Evolutionary conservation across 2,329 filamentous ascomycete genomes (phyloP), one percentile per base, ranked within the genome.

Genomic region (Cladophialophora chaetospira): DNA sequence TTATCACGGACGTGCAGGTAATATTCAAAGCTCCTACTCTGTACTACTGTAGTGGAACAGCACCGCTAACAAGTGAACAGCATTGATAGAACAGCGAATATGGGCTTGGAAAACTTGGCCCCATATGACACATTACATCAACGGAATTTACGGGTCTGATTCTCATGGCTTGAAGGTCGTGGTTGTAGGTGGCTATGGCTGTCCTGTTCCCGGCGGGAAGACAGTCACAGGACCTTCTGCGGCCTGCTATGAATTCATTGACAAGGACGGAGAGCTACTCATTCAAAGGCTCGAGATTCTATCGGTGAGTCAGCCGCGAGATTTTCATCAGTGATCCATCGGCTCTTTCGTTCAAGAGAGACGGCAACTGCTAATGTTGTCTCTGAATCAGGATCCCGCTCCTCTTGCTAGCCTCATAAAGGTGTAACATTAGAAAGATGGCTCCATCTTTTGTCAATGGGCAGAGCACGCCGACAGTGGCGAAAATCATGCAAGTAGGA

Each of bases 111-210:
- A 15, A 13, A n/a, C 43, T 5, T 46, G 43, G 43, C 43, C 43
- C 10, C 43, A 46, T 15, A 46, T 46, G 43, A 46, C 43, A 28
- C 43, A 46, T 15, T 46, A 19, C 43, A 25, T 46, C n/a, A 25
- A 46, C 26, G 43, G 15, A 8, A 25, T 46, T 46, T 46, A 46
- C 43, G 25, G n/a, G 10, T 46, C 43, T 5, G 43, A 46, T 46
- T n/a, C 43, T 5, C 10, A 46, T 5, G 43, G 43, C 15, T 25
- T 46, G 15, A 15, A 46, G 10, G 43, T 46, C 10, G 23, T 46
- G 5, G 43, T 46, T 25, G n/a, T 15, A 9, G 43, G 43, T 5
- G 43, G 43, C 15, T 46, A 25, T 9, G 15, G n/a, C 8, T 10
- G 9, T 21, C 43, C 43, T 9, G n/a, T 13, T 9, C n/a, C 10